Base-by-base conservation (phyloP, 257 asterid species). In the Lycium barbarum region DNA sequence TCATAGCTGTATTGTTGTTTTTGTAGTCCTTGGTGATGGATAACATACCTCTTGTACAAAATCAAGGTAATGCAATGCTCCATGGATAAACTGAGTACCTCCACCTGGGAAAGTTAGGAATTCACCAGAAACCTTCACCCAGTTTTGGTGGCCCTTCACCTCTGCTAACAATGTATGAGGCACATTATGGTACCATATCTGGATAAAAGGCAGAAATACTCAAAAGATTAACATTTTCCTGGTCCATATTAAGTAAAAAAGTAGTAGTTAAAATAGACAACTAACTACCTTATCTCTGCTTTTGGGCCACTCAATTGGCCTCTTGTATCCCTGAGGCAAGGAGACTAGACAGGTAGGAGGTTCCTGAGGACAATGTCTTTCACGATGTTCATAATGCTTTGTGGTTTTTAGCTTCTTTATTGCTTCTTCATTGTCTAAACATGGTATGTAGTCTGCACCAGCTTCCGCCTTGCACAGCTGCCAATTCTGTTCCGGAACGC, bases 81-180 rank as follows among this genome's bases (percentile, higher is more conserved):
- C 99, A 68, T 94, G 94, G 65, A 95, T 93, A 85, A 95, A 95
- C 82, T 95, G 98, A 73, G 99, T 95, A 40, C 99, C 99, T 71
- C 99, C 99, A 49, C 99, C 99, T n/a, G 98, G 98, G 87, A 94
- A 95, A 70, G 94, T 91, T 62, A 95, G 90, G 89, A 93, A 95
- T 83, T 95, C 98, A 72, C 99, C 98, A 3, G 91, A 88, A 74
- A 93, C 90, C 93, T 95, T 95, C 84, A 95, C 93, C 99, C 98
- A 94, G 84, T 95, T 95, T 87, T 95, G 98, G 72, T 95, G 98
- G 70, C 99, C 99, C 89, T 95, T 95, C 54, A 90, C 93, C 83
- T 94, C 90, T 74, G 97, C 98, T 87, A 94, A 86, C 84, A 84
- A 84, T 62, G 90, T 89, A 88, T 93, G 95, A 71, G 99, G 98